Percentiles rank a stretch among this genome's conserved stretches.
Evolutionary conservation across 306 rosid species (phyloP).

Genomic region (Rubus parviflorus): DNA sequence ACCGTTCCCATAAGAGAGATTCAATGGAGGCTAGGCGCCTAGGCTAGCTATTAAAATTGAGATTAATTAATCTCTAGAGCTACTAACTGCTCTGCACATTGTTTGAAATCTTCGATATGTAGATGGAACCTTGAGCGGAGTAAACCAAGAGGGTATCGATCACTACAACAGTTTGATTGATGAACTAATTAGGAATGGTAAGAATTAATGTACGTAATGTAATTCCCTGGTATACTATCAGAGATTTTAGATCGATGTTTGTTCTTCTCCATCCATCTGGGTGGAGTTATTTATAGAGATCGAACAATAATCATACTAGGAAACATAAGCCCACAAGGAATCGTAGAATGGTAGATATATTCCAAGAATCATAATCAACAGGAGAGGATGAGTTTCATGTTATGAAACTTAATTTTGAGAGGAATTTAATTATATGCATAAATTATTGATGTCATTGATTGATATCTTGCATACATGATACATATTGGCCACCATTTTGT

Average conservation of each 20-base stretch:
- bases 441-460: too few species aligned
- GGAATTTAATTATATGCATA: too few species aligned
- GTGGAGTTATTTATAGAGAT: too few species aligned
- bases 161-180: slow-evolving; percentile 24
- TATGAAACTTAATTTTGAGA: too few species aligned
- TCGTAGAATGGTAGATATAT: too few species aligned
- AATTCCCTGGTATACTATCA: too few species aligned
- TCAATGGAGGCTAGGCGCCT: neutral
- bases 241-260: too few species aligned
- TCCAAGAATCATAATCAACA: too few species aligned
- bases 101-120: neutral
- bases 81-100: neutral
- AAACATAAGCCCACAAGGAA: too few species aligned
- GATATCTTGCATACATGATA: neutral
- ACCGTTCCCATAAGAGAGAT: neutral
- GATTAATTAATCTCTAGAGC: neutral
- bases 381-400: too few species aligned
- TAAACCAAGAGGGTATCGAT: slow-evolving; percentile 22
- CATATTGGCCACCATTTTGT: neutral
- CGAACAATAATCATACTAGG: too few species aligned
- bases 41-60: neutral
- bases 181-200: slow-evolving; percentile 20
- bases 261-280: too few species aligned
- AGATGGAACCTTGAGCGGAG: slow-evolving; percentile 19
- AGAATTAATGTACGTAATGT: neutral